Evolutionary conservation across 345 rosid species (phyloP).

Genomic region (Corymbia maculata): DNA sequence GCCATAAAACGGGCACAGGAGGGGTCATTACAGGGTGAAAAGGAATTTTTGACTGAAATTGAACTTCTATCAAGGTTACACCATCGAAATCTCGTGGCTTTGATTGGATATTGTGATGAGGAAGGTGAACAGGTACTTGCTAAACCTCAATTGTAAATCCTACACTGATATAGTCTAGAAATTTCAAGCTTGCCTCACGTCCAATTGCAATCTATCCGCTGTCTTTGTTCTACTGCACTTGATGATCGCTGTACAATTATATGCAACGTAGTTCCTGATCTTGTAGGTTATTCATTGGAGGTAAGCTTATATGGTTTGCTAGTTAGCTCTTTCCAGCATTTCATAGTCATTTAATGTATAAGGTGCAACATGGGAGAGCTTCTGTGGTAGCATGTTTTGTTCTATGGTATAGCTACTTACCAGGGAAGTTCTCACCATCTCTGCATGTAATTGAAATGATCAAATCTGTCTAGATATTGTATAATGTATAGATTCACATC

Average conservation of each 20-base stretch:
- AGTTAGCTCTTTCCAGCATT: background rate
- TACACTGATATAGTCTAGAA: background rate
- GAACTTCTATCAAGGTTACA: constrained; percentile 73
- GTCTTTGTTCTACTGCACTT: background rate
- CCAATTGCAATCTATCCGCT: constrained; percentile 7
- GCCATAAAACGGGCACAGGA: constrained; percentile 87
- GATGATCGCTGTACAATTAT: background rate
- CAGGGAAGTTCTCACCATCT: background rate
- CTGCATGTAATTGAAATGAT: background rate
- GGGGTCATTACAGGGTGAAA: constrained; percentile 83
- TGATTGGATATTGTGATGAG: constrained; percentile 83
- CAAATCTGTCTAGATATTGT: background rate
- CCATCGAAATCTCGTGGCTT: constrained; percentile 82
- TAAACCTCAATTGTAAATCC: background rate
- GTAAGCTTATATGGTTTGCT: background rate
- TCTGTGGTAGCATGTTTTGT: background rate
- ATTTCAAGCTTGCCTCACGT: constrained; percentile 32
- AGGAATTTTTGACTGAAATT: constrained; percentile 81
- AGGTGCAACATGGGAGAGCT: background rate
- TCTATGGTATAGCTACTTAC: background rate
- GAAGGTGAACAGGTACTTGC: constrained; percentile 75
- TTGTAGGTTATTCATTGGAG: background rate
- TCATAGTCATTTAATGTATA: background rate
- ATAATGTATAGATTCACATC: background rate
- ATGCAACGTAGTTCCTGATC: background rate